These are phyloP conservation scores for Ephemerocybe angulata DNA, from an alignment of 768 basidiomycete genomes.

Conservation along the genomic window DNA sequence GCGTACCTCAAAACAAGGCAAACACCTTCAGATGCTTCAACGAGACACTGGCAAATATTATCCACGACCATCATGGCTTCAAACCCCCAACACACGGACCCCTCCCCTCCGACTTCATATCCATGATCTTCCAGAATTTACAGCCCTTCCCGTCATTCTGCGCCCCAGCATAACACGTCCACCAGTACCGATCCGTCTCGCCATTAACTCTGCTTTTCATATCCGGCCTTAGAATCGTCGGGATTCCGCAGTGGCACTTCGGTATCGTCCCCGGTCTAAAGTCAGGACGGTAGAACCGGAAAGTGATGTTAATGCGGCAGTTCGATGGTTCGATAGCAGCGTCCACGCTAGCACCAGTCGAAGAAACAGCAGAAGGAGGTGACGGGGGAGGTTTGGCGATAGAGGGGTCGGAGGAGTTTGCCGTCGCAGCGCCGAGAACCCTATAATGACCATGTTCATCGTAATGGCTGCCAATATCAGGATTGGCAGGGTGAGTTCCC, in stretches of 20 bases:
- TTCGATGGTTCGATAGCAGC: slow-evolving; percentile 47
- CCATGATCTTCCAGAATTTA: slow-evolving; percentile 69
- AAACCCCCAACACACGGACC: slow-evolving; percentile 37
- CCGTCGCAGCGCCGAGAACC: too few species aligned
- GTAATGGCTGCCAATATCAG: too few species aligned
- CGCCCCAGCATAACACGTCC: slow-evolving; percentile 75
- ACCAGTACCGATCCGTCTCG: slow-evolving; percentile 66
- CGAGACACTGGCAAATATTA: slow-evolving; percentile 9
- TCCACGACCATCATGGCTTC: too few species aligned
- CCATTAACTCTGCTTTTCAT: slow-evolving; percentile 70
- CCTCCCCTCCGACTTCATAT: slow-evolving; percentile 64
- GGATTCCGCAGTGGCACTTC: slow-evolving; percentile 68
- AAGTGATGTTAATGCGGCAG: slow-evolving; percentile 81
- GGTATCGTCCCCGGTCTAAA: slow-evolving; percentile 65
- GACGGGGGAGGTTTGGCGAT: not conserved
- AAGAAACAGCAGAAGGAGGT: not conserved
- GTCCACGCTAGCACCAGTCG: too few species aligned
- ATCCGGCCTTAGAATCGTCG: slow-evolving; percentile 68
- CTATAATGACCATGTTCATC: too few species aligned
- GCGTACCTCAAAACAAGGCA: too few species aligned
- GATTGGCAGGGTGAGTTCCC: not conserved
- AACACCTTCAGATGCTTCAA: not conserved
- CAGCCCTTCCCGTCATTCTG: slow-evolving; percentile 86
- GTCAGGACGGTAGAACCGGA: slow-evolving; percentile 83
- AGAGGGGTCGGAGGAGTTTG: not conserved